Percentiles rank a stretch among this genome's conserved stretches.
Evolutionary conservation across 352 stramenopile genomes (phyloP).

Genomic region (Globisporangium carolinianum): DNA sequence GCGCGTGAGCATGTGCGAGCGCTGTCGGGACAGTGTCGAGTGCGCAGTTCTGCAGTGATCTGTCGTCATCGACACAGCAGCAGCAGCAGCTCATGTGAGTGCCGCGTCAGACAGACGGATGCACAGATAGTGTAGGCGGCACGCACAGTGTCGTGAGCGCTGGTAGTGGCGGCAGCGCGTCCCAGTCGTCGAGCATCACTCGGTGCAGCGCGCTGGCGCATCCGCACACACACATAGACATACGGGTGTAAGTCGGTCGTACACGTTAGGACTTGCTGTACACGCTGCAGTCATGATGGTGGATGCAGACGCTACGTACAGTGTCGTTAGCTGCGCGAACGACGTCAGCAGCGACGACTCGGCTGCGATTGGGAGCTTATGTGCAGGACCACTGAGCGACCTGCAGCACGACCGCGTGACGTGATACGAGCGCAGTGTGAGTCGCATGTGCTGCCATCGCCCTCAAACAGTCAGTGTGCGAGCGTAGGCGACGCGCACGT

Average conservation of each 20-base stretch:
- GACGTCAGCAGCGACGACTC: not conserved
- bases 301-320: not conserved
- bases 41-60: not conserved
- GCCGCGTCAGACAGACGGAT: not conserved
- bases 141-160: constrained; percentile 8
- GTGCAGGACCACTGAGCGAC: constrained; percentile 1
- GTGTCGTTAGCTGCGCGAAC: constrained; percentile 3
- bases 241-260: not conserved
- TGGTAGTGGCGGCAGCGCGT: constrained; percentile 4
- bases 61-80: not conserved
- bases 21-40: too few relatives aligned
- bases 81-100: too few relatives aligned
- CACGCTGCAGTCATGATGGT: not conserved
- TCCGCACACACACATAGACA: not conserved
- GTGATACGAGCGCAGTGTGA: too few relatives aligned
- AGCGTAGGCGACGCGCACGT: not conserved
- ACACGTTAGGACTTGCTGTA: not conserved
- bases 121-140: constrained; percentile 3
- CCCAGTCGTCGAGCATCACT: constrained; percentile 5
- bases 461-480: too few relatives aligned
- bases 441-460: too few relatives aligned
- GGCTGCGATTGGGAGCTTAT: not conserved
- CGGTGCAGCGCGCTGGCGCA: constrained; percentile 1
- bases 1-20: not conserved
- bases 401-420: not conserved